A percentile compares a stretch with the other conserved stretches of the same genome.
phyloP scores from a whole-genome alignment of 805 yeast genomes.

The Yamadazyma scolyti region DNA sequence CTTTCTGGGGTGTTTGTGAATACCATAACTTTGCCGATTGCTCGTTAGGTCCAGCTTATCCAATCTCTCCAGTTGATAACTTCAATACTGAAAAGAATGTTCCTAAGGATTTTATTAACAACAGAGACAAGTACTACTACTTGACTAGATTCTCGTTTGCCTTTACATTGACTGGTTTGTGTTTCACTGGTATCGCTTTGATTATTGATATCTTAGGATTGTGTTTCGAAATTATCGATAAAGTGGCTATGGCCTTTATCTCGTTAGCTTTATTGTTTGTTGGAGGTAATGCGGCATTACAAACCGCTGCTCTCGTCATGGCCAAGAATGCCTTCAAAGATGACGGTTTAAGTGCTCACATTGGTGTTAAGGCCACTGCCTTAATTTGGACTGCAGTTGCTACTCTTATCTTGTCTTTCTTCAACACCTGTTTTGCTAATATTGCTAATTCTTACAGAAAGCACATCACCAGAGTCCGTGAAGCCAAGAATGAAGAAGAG shows the following conservation, averaged over 20 bases:
- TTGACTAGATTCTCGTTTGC: constrained; percentile 66
- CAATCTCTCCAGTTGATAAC: constrained; percentile 78
- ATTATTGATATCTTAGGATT: constrained; percentile 52
- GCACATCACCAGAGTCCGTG: constrained; percentile 41
- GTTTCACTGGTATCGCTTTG: constrained; percentile 61
- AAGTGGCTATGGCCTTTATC: constrained; percentile 50
- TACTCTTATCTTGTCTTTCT: constrained; percentile 45
- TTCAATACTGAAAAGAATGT: constrained; percentile 52
- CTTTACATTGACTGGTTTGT: constrained; percentile 55
- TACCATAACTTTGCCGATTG: constrained; percentile 52
- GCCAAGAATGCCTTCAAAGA: constrained; percentile 65
- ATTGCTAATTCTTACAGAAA: constrained; percentile 48
- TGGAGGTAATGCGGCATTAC: constrained; percentile 62
- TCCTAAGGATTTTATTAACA: constrained; percentile 50
- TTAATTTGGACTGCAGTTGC: constrained; percentile 70
- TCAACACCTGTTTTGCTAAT: constrained; percentile 49
- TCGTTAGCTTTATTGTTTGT: constrained; percentile 50
- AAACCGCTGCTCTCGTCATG: constrained; percentile 76
- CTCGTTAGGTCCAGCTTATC: constrained; percentile 67
- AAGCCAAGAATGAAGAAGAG: constrained; percentile 21
- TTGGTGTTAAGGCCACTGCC: constrained; percentile 60
- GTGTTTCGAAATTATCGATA: constrained; percentile 53
- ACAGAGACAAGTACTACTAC: constrained; percentile 59
- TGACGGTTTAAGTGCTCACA: constrained; percentile 39
- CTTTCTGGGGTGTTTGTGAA: constrained; percentile 70